These are phyloP conservation scores for Exophiala aquamarina DNA, from an alignment of 2,329 filamentous ascomycete genomes.

Conservation along the genomic window DNA sequence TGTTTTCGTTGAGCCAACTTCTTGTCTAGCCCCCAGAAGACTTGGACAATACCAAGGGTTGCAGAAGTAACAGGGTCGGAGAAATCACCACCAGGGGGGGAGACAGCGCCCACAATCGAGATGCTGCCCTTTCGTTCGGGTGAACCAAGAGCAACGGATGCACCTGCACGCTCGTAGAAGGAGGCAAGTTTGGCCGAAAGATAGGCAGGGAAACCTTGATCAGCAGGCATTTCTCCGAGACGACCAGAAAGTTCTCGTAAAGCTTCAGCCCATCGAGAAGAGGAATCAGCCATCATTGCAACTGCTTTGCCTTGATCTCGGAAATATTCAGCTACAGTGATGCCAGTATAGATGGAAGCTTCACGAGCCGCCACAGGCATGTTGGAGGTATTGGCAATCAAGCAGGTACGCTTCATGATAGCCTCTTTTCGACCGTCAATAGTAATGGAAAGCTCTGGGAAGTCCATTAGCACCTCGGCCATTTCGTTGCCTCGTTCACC, in stretches of 20 bases:
- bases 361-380: conserved; percentile 99
- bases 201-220: conserved; percentile 99
- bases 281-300: conserved; percentile 99
- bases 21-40: conserved; percentile 99
- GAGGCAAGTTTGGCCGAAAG: conserved; percentile 94
- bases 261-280: conserved; percentile 97
- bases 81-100: conserved; percentile 97
- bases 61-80: conserved; percentile 94
- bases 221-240: conserved; percentile 98
- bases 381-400: conserved; percentile 99
- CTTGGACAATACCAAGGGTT: conserved; percentile 95
- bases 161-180: conserved; percentile 98
- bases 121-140: conserved; percentile 88
- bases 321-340: conserved; percentile 95
- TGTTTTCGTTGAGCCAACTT: conserved; percentile 98
- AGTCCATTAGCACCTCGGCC: conserved; percentile 99
- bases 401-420: conserved; percentile 99
- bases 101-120: conserved; percentile 96
- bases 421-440: conserved; percentile 93
- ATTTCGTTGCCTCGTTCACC: conserved; percentile 98
- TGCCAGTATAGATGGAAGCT: conserved; percentile 97
- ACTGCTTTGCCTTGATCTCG: conserved; percentile 95
- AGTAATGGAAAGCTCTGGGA: conserved; percentile 94
- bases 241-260: conserved; percentile 98
- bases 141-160: conserved; percentile 79